Base-by-base conservation (phyloP, 2,329 filamentous ascomycete species). In the Diaporthe amygdali region DNA sequence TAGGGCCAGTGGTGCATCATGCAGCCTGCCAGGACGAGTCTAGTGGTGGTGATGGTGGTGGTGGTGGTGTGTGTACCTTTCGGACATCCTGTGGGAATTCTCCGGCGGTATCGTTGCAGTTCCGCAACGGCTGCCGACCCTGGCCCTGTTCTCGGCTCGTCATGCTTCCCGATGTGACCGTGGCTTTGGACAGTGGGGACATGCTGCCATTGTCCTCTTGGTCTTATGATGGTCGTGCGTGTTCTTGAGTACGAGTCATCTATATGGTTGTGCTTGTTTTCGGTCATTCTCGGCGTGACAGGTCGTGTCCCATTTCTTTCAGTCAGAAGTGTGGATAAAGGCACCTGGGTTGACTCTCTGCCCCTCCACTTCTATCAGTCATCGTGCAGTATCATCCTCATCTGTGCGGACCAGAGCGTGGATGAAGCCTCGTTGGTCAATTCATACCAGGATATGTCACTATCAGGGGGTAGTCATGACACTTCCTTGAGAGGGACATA, bases 1-100 rank as follows among this genome's bases (percentile, higher is more conserved):
- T 47, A 47, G 27, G 59, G 59, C 59, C 59, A 47, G 59, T 41
- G 30, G 12, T 63, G 56, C 56, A 64, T 64, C 10, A 49, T 64
- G 44, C 44, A 12, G 30, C 20, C 44, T 25, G 47, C 59, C 44
- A 27, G 30, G n/a, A 25, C n/a, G n/a, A 20, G 44, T 37, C 44
- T 64, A 64, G 59, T 37, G 44, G n/a, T n/a, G n/a, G n/a, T n/a
- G n/a, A n/a, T n/a, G n/a, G n/a, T n/a, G n/a, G n/a, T n/a, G n/a
- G n/a, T n/a, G n/a, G n/a, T n/a, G n/a, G n/a, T 20, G 20, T 17
- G 20, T n/a, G 12, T 49, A 27, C 30, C 59, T 63, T 63, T 47
- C 27, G 27, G 41, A 44, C 9, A 32, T 34, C 7, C 30, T 63
- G 41, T 7, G 37, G 10, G 37, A 39, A 8, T 39, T 14, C 37